A percentile compares a stretch with the other conserved stretches of the same genome.
These are phyloP conservation scores for Boletus bicolor DNA, from an alignment of 768 basidiomycete species.

Conservation along the genomic window DNA sequence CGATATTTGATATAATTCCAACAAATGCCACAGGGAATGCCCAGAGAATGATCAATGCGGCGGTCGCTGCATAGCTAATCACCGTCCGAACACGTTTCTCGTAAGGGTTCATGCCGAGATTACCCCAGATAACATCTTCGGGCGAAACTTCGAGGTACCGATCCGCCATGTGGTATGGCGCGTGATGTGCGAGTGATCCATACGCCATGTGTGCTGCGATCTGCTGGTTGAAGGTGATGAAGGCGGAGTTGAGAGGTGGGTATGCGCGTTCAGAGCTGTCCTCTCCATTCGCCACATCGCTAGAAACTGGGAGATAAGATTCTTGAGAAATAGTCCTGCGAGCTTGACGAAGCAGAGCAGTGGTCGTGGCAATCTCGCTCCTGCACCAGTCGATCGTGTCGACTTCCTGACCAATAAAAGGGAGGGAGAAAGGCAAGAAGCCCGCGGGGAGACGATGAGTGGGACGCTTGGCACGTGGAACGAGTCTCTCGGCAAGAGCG, in stretches of 20 bases:
- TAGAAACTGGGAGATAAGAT: conserved; percentile 19
- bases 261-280: conserved; percentile 37
- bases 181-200: conserved; percentile 72
- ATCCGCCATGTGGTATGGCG: conserved; percentile 76
- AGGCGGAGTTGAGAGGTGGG: conserved; percentile 67
- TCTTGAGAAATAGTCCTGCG: conserved; percentile 31
- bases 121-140: conserved; percentile 88
- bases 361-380: conserved; percentile 62
- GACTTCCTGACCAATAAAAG: conserved; percentile 80
- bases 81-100: conserved; percentile 66
- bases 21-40: conserved; percentile 85
- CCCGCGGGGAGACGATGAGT: conserved; percentile 64
- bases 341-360: conserved; percentile 49
- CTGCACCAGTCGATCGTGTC: conserved; percentile 92
- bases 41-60: conserved; percentile 84
- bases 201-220: conserved; percentile 88
- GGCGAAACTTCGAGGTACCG: conserved; percentile 83
- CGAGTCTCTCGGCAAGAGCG: conserved; percentile 48
- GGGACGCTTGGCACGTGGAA: conserved; percentile 73
- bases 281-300: conserved; percentile 16
- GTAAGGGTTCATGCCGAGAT: conserved; percentile 87
- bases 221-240: conserved; percentile 89
- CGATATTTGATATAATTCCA: conserved; percentile 80
- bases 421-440: conserved; percentile 53
- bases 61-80: conserved; percentile 72